Evolutionary conservation across 176 grass and related monocot genomes (phyloP), one percentile per base, ranked within the genome.

Genomic region (Urochloa ruziziensis): DNA sequence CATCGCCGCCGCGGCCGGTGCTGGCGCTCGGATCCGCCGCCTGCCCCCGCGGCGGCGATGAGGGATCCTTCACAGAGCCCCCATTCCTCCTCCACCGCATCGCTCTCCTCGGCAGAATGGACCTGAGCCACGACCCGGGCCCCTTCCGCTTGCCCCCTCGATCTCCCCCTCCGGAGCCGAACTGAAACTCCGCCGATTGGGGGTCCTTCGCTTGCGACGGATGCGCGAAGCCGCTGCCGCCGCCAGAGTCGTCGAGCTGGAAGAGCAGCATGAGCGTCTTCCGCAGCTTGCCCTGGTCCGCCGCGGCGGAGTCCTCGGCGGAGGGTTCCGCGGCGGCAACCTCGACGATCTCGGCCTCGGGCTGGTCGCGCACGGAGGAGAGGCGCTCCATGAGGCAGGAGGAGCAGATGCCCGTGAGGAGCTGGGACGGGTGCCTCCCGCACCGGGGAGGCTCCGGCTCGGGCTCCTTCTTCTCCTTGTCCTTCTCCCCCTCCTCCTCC

Each of bases 351-450:
- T 99, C 82, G 51, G 58, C 30, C 68, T 88, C 70, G 68, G 82
- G 58, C 67, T 67, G 60, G 85, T 87, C 65, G 46, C 79, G 23
- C 68, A 99, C 91, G 68, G 86, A 89, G 42, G 96, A 92, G 35
- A 99, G 87, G 87, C 96, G 92, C 79, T 99, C 93, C 49, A 87
- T 83, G 80, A 99, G 91, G 83, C 93, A 99, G 81, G 85, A 80
- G 83, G 96, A 94, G 83, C 96, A 99, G 81, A 99, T 77, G 57
- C 93, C 91, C 65, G 70, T 95, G 89, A 89, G 81, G 57, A 88
- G 68, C 85, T 96, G 85, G 48, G 87, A 80, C 7, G 93, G 93
- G 77, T 99, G 96, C 74, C 87, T 85, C 48, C 74, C 85, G 39
- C 96, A 99, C 19, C 91, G 62, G 0, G 0, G 54, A 0, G 44